Percentiles rank a stretch among this genome's conserved stretches.
These are phyloP conservation scores for Coprinopsis marcescibilis DNA, from an alignment of 768 basidiomycete genomes.

Conservation along the genomic window DNA sequence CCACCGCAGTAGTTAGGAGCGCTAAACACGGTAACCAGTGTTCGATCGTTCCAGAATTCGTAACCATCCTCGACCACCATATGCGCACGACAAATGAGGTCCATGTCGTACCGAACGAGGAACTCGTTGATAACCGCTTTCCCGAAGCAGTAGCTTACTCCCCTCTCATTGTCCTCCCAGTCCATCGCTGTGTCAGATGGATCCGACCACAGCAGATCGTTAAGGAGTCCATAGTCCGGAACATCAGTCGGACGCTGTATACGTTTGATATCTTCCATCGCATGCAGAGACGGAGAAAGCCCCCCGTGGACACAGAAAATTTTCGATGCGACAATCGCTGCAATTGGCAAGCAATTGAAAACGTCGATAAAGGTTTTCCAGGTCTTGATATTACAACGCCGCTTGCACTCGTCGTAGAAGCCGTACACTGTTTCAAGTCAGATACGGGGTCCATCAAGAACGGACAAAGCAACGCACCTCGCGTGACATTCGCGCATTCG, in stretches of 20 bases:
- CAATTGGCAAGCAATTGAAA: conserved; percentile 98
- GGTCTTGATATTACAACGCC: conserved; percentile 98
- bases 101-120: conserved; percentile 93
- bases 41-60: conserved; percentile 99
- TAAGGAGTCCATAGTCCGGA: conserved; percentile 94
- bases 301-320: conserved; percentile 99
- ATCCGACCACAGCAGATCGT: conserved; percentile 97
- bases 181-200: conserved; percentile 96
- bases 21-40: conserved; percentile 96
- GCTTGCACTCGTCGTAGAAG: conserved; percentile 99
- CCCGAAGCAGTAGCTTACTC: conserved; percentile 98
- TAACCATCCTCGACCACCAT: conserved; percentile 99
- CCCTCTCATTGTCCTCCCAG: conserved; percentile 99
- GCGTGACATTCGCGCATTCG: conserved; percentile 97
- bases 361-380: conserved; percentile 99
- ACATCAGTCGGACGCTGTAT: conserved; percentile 98
- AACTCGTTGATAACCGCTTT: conserved; percentile 97
- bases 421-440: conserved; percentile 71
- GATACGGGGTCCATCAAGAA: conserved; percentile 15
- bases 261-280: conserved; percentile 98
- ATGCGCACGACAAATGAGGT: conserved; percentile 97
- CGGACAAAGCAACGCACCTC: conserved; percentile 56
- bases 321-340: conserved; percentile 97
- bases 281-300: conserved; percentile 83
- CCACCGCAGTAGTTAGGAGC: conserved; percentile 97